A percentile compares a stretch with the other conserved stretches of the same genome.
Evolutionary conservation across 345 rosid genomes (phyloP).

Genomic region (Melastoma malabathricum): DNA sequence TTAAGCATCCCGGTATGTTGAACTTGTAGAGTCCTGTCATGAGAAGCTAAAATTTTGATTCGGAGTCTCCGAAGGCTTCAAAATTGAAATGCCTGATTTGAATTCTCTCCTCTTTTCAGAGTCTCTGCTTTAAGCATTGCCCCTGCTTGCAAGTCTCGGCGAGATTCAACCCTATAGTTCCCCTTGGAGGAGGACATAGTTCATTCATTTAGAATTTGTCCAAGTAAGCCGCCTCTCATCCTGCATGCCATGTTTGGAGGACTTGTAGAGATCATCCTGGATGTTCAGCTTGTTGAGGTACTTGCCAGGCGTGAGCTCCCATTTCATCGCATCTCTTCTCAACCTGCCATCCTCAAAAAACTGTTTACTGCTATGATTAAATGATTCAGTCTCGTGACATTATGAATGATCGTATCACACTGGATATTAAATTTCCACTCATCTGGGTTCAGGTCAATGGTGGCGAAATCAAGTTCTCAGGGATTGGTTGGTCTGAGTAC

Average conservation of each 20-base stretch:
- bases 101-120: slow-evolving; percentile 29
- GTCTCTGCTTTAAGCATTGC: slow-evolving; percentile 58
- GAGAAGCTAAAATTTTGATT: too few relatives aligned
- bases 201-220: slow-evolving; percentile 43
- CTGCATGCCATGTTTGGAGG: slow-evolving; percentile 38
- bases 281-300: slow-evolving; percentile 44
- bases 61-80: too few relatives aligned
- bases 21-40: too few relatives aligned
- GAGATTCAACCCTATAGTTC: slow-evolving; percentile 62
- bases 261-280: slow-evolving; percentile 52
- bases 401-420: not conserved
- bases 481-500: slow-evolving; percentile 40
- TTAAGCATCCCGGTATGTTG: slow-evolving; percentile 60
- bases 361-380: not conserved
- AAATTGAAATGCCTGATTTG: not conserved
- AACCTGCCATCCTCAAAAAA: slow-evolving; percentile 28
- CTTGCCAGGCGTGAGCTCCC: slow-evolving; percentile 29
- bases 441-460: slow-evolving; percentile 67
- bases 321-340: slow-evolving; percentile 21
- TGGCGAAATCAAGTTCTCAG: slow-evolving; percentile 57
- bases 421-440: slow-evolving; percentile 29
- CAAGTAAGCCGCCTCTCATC: slow-evolving; percentile 37
- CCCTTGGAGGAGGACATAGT: slow-evolving; percentile 68
- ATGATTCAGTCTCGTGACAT: not conserved
- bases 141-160: slow-evolving; percentile 38